phyloP scores from a whole-genome alignment of 495 filamentous ascomycete genomes.

The Eremomyces bilateralis region DNA sequence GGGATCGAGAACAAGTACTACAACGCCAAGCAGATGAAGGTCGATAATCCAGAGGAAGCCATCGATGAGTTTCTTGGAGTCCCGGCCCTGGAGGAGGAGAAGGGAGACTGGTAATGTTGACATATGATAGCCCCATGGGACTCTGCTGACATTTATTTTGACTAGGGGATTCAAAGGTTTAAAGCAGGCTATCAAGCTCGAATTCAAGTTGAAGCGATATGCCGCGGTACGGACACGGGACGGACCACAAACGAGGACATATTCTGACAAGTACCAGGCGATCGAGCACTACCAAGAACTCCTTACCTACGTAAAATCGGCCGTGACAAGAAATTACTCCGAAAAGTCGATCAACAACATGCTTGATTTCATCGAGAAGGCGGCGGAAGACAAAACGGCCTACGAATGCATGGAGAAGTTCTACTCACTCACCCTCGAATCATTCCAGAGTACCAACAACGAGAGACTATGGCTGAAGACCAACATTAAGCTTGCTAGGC shows the following conservation, averaged over 20 bases:
- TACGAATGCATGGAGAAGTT: slow-evolving; percentile 85
- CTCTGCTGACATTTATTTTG: background rate
- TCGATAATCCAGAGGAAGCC: slow-evolving; percentile 63
- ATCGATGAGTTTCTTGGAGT: slow-evolving; percentile 81
- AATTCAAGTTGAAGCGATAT: slow-evolving; percentile 73
- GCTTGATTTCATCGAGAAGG: slow-evolving; percentile 94
- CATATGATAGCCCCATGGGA: background rate
- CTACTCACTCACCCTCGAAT: slow-evolving; percentile 77
- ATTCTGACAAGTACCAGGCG: slow-evolving; percentile 34
- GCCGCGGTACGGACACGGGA: slow-evolving; percentile 39
- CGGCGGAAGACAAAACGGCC: slow-evolving; percentile 55
- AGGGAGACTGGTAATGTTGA: slow-evolving; percentile 59
- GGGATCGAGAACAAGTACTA: slow-evolving; percentile 99
- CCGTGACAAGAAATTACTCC: slow-evolving; percentile 93
- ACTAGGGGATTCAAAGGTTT: slow-evolving; percentile 82
- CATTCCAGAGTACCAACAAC: slow-evolving; percentile 95
- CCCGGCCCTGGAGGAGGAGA: slow-evolving; percentile 63
- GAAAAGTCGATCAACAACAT: slow-evolving; percentile 99
- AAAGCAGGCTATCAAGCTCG: slow-evolving; percentile 93
- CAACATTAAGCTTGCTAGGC: slow-evolving; percentile 82
- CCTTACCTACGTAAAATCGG: slow-evolving; percentile 89
- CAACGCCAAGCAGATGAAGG: slow-evolving; percentile 95
- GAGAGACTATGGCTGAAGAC: slow-evolving; percentile 96
- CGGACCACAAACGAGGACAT: slow-evolving; percentile 1
- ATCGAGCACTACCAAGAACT: slow-evolving; percentile 90